Base-by-base conservation (phyloP, 768 basidiomycete species). In the Lentinula sp. region DNA sequence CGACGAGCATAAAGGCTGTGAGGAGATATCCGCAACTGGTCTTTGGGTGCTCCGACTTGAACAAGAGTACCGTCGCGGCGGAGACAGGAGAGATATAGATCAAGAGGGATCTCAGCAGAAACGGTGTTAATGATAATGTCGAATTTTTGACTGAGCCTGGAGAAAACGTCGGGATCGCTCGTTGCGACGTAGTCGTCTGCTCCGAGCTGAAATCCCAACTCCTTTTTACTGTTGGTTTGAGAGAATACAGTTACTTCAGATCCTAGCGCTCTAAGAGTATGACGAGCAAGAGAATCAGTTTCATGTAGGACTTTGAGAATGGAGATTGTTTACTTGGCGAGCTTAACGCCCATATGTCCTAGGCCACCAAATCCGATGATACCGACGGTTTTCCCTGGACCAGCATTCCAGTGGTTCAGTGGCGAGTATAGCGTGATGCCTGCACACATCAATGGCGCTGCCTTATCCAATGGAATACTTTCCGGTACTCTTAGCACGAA, bases 291-390 rank as follows among this genome's bases (percentile, higher is more conserved):
- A 16, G 5, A 7, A 48, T 66, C 1, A 53, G 9, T 16, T n/a
- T 32, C 32, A 53, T 13, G 65, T 70, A 70, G 1, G 35, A 18
- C 15, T 45, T 45, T 15, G 7, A 10, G 15, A 11, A 16, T 11
- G 11, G 18, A 23, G 1, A 31, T n/a, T 3, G n/a, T 40, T 39
- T 40, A 56, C 54, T 56, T 56, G 8, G 54, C 54, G 9, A 56
- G n/a, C 37, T 42, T 56, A 9, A 56, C 35, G 15, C 21, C 40
- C 40, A 57, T 45, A 32, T 57, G 56, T 18, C 80, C 82, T 21
- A 87, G 73, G 21, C 86, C 86, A 45, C 86, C 86, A 43, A 89
- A 78, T 46, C 87, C 86, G 63, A 88, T 74, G 43, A 89, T 72
- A 45, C 85, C 88, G 63, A 89, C 83, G 61, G 78, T 80, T 72